These are phyloP conservation scores for Alternaria sp. DNA, from an alignment of 2,329 filamentous ascomycete genomes.

Conservation along the genomic window DNA sequence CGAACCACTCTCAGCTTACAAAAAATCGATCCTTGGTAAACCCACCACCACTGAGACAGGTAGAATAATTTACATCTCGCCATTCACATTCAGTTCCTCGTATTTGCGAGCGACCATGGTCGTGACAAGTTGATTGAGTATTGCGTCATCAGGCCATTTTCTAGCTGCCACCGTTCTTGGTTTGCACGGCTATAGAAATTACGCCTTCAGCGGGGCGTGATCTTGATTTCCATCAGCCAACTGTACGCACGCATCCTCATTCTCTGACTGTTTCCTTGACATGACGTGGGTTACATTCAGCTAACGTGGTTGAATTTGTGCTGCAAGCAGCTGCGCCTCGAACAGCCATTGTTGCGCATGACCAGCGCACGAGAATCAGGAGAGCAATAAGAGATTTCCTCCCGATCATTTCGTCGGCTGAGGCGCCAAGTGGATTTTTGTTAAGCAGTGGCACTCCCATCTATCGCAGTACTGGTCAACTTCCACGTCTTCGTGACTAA, in stretches of 20 bases:
- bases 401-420: not conserved
- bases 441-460: not conserved
- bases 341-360: constrained; percentile 9
- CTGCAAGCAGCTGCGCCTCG: not conserved
- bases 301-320: not conserved
- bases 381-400: not conserved
- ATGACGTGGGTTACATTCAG: constrained; percentile 1
- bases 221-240: not conserved
- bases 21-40: not conserved
- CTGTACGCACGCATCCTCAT: not conserved
- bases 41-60: not conserved
- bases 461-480: not conserved
- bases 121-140: not conserved
- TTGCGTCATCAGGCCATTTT: constrained; percentile 1
- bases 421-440: not conserved
- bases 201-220: not conserved
- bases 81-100: not conserved
- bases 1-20: not conserved
- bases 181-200: not conserved
- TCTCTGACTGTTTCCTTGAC: not conserved
- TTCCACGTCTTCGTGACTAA: not conserved
- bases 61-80: not conserved
- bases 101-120: not conserved
- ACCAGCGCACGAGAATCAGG: constrained; percentile 6
- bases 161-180: not conserved